Base-by-base conservation (phyloP, 2,329 filamentous ascomycete species). In the Colletotrichum theobromicola region DNA sequence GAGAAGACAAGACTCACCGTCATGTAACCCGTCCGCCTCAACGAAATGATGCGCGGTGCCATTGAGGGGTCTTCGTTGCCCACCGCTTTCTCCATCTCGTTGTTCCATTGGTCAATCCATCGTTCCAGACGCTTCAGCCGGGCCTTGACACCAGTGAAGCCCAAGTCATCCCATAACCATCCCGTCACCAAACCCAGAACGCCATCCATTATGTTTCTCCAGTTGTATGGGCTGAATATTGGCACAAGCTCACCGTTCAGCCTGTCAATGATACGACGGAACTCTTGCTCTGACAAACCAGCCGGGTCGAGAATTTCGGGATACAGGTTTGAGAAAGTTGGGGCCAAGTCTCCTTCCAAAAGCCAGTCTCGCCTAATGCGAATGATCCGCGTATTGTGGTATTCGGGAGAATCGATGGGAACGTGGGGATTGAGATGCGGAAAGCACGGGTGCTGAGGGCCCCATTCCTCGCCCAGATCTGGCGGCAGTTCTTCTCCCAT, bases 381-480 rank as follows among this genome's bases (percentile, higher is more conserved):
- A 79, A 99, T 98, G 77, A 99, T 94, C 71, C 96, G 93, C 3
- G 97, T 99, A 8, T 89, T 92, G 60, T 89, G 84, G 80, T 95
- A 95, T 77, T 97, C 92, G 16, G 90, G 88, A 9, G 95, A 97
- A 71, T 92, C 88, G 13, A 94, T 82, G 0, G 96, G 93, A 7
- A 98, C 96, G 83, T 99, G 96, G 0, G 96, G 94, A 81, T 98
- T 98, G 50, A 95, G 87, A 81, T 98, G 97, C 63, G 97, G 97
- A 81, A 93, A 98, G 83, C 97, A 99, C 6, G 97, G 96, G 82
- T 99, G 97, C 53, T 94, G 92, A 16, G 96, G 95, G 0, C 97
- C 96, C 97, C 97, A 99, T 83, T 95, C 92, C 66, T 95, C 92
- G 76, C 94, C 93, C 67, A 92, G 88, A 32, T 92, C 92, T 26